phyloP scores from a whole-genome alignment of 208 protist species.

The Leishmania tarentolae region DNA sequence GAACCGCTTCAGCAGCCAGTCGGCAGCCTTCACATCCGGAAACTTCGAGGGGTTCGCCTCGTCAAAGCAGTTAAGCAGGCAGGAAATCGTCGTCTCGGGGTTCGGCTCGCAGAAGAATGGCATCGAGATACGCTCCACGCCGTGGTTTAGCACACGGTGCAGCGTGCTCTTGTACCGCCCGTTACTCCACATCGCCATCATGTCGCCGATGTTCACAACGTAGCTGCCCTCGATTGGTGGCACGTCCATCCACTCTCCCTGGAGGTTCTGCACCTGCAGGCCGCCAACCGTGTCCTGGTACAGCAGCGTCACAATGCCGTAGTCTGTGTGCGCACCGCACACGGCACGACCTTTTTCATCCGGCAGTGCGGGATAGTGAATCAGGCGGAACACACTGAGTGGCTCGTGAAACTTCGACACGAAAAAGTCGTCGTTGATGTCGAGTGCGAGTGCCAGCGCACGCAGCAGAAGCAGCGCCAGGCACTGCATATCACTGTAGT shows the following conservation, averaged over 20 bases:
- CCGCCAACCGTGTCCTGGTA: slow-evolving; percentile 68
- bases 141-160: slow-evolving; percentile 74
- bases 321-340: slow-evolving; percentile 79
- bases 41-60: slow-evolving; percentile 62
- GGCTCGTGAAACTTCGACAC: slow-evolving; percentile 65
- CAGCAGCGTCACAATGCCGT: slow-evolving; percentile 82
- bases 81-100: slow-evolving; percentile 60
- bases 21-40: slow-evolving; percentile 49
- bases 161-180: slow-evolving; percentile 68
- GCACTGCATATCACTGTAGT: slow-evolving; percentile 66
- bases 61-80: slow-evolving; percentile 68
- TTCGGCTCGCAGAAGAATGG: slow-evolving; percentile 88
- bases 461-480: slow-evolving; percentile 58
- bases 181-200: slow-evolving; percentile 88
- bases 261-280: slow-evolving; percentile 60
- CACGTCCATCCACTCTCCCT: slow-evolving; percentile 71
- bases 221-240: slow-evolving; percentile 60
- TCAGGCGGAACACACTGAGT: slow-evolving; percentile 75
- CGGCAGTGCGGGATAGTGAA: slow-evolving; percentile 71
- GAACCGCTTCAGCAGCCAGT: slow-evolving; percentile 77
- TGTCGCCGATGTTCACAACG: slow-evolving; percentile 89
- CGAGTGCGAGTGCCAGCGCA: slow-evolving; percentile 61
- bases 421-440: slow-evolving; percentile 57
- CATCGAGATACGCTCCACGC: slow-evolving; percentile 76
- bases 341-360: slow-evolving; percentile 49